Evolutionary conservation across 768 basidiomycete genomes (phyloP).

Genomic region (Termitomyces sp.): DNA sequence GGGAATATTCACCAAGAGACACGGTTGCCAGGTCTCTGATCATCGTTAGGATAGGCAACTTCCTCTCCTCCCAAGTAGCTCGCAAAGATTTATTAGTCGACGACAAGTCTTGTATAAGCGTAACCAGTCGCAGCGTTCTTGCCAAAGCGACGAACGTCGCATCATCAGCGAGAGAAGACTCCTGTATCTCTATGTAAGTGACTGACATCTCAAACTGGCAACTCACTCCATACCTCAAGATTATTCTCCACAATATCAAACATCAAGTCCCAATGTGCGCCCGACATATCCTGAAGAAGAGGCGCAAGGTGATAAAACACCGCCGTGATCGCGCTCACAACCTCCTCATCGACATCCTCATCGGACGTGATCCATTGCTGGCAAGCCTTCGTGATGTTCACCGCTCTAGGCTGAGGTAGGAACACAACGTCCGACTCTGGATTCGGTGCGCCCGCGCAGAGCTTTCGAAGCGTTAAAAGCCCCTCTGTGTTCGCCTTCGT

Average conservation of each 20-base stretch:
- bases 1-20: too few relatives aligned
- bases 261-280: constrained; percentile 90
- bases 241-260: constrained; percentile 88
- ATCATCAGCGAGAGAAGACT: constrained; percentile 55
- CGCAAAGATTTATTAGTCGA: constrained; percentile 71
- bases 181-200: constrained; percentile 33
- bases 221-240: constrained; percentile 61
- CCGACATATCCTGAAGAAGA: constrained; percentile 81
- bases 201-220: background rate
- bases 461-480: constrained; percentile 60
- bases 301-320: constrained; percentile 78
- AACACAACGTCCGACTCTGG: constrained; percentile 79
- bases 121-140: constrained; percentile 65
- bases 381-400: constrained; percentile 83
- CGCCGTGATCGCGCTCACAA: constrained; percentile 74
- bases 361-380: constrained; percentile 73
- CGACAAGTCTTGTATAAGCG: constrained; percentile 65
- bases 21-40: constrained; percentile 59
- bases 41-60: constrained; percentile 47
- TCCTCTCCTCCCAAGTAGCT: constrained; percentile 62
- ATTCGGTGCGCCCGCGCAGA: constrained; percentile 73
- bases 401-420: constrained; percentile 77
- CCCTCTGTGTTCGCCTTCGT: constrained; percentile 66
- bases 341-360: constrained; percentile 69
- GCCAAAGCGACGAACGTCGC: constrained; percentile 59